These are phyloP conservation scores for Phialophora verrucosa DNA, from an alignment of 2,329 filamentous ascomycete genomes.

Conservation along the genomic window DNA sequence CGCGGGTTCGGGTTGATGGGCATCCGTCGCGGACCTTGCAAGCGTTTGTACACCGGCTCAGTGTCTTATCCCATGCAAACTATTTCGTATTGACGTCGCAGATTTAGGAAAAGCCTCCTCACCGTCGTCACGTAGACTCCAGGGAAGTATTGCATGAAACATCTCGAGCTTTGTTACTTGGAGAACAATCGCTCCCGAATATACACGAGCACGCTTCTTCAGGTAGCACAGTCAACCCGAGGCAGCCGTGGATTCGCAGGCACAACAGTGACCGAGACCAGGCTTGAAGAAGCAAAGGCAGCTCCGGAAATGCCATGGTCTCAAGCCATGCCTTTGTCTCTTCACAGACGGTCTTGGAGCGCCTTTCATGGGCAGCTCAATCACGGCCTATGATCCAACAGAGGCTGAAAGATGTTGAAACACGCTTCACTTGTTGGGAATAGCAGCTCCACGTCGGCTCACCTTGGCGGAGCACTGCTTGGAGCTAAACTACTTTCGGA, in stretches of 20 bases:
- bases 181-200: background rate
- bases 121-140: background rate
- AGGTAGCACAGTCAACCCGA: background rate
- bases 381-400: conserved; percentile 5
- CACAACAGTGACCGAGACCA: background rate
- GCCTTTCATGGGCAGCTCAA: background rate
- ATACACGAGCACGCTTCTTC: background rate
- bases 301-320: background rate
- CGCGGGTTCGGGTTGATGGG: background rate
- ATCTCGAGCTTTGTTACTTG: conserved; percentile 2
- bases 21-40: too few relatives aligned
- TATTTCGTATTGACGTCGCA: background rate
- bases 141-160: background rate
- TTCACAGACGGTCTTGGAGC: conserved; percentile 1
- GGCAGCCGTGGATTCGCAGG: background rate
- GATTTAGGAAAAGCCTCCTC: background rate
- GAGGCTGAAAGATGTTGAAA: conserved; percentile 13
- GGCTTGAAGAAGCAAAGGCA: conserved; percentile 4
- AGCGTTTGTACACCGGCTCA: background rate
- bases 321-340: background rate
- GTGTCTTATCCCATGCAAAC: background rate
- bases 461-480: background rate
- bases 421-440: conserved; percentile 21
- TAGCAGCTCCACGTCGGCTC: conserved; percentile 13
- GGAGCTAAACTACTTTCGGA: conserved; percentile 22